Evolutionary conservation across 495 filamentous ascomycete species (phyloP).

Genomic region (Aspergillus cavernicola): DNA sequence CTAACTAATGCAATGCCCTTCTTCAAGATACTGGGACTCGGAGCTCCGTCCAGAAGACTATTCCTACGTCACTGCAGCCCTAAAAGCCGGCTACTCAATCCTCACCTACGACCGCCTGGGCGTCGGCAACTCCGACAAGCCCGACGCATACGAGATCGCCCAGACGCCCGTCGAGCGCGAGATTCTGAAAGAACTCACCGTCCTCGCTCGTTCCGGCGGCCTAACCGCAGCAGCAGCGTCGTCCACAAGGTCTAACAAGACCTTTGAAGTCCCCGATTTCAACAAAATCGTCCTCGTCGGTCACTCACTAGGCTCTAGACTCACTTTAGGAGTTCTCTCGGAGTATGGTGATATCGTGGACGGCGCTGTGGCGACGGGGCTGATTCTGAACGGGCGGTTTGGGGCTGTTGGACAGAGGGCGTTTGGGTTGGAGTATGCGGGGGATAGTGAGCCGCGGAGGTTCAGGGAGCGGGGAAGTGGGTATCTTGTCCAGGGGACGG

Average conservation of each 20-base stretch:
- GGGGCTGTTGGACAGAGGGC: neutral
- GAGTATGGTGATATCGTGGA: neutral
- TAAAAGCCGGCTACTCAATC: constrained; percentile 2
- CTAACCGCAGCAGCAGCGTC: neutral
- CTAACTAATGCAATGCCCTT: too few species aligned
- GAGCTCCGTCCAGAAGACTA: neutral
- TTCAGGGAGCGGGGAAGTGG: neutral
- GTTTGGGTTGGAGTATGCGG: neutral
- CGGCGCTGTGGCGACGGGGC: constrained; percentile 1
- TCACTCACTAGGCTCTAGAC: neutral
- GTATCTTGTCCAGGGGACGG: neutral
- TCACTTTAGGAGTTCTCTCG: neutral
- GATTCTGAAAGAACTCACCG: neutral
- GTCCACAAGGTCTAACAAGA: neutral
- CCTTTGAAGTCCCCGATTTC: neutral
- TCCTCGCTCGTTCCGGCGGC: neutral
- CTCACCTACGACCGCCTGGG: constrained; percentile 7
- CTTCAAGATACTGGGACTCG: constrained; percentile 8
- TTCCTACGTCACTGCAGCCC: constrained; percentile 1
- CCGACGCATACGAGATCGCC: constrained; percentile 1
- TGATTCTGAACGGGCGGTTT: neutral
- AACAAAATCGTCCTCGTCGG: constrained; percentile 4
- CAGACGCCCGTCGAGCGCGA: neutral
- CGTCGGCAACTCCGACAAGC: neutral
- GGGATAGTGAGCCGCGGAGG: neutral